phyloP scores from a whole-genome alignment of 257 asterid species.

The Verbascum thapsus region DNA sequence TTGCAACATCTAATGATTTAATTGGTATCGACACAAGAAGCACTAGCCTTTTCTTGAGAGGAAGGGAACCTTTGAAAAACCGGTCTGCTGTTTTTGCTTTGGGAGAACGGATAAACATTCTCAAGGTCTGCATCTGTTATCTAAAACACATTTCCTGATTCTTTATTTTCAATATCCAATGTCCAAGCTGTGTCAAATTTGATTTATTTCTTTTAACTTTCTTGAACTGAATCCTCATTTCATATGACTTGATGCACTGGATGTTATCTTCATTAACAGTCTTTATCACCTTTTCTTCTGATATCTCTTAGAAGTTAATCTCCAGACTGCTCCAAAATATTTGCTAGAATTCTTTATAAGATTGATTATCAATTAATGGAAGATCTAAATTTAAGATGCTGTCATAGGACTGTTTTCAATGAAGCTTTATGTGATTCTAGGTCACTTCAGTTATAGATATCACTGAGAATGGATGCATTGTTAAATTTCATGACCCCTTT shows the following conservation, averaged over 20 bases:
- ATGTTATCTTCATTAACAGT: slow-evolving; percentile 1
- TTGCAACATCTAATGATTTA: slow-evolving; percentile 94
- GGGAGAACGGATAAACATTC: slow-evolving; percentile 95
- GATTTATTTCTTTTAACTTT: slow-evolving; percentile 5
- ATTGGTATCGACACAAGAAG: slow-evolving; percentile 97
- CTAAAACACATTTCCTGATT: slow-evolving; percentile 14
- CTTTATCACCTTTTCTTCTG: not conserved
- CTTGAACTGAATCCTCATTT: not conserved
- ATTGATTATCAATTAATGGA: not conserved
- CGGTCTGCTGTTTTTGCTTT: slow-evolving; percentile 97
- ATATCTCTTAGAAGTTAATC: not conserved
- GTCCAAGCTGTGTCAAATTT: slow-evolving; percentile 17
- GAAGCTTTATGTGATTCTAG: not conserved
- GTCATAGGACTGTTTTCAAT: not conserved
- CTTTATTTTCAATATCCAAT: slow-evolving; percentile 9
- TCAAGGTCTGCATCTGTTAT: slow-evolving; percentile 61
- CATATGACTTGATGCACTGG: not conserved
- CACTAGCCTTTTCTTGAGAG: slow-evolving; percentile 86
- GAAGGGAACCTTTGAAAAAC: slow-evolving; percentile 97
- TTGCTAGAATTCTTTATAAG: not conserved
- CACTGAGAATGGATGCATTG: not conserved
- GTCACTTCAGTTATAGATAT: not conserved
- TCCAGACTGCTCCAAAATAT: not conserved
- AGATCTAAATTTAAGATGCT: slow-evolving; percentile 5
- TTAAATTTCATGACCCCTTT: not conserved